Evolutionary conservation across 2,329 filamentous ascomycete genomes (phyloP).

Genomic region (Colletotrichum cereale): DNA sequence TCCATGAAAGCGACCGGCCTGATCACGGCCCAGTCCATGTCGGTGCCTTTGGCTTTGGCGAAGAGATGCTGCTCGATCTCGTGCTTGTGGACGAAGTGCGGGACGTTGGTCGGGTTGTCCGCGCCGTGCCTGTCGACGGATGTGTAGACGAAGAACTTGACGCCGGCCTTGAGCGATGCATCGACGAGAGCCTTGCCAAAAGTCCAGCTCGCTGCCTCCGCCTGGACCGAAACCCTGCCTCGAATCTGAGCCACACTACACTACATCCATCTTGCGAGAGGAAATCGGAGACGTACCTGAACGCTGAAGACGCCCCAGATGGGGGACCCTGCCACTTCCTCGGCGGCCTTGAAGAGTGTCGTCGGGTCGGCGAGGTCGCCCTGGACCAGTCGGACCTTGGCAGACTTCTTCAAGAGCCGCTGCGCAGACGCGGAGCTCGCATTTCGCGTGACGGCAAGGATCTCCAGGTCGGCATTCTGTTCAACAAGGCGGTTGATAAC

Average conservation of each 20-base stretch:
- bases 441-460: conserved; percentile 73
- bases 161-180: conserved; percentile 64
- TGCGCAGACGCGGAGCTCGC: conserved; percentile 62
- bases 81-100: conserved; percentile 72
- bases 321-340: conserved; percentile 42
- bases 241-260: neutral
- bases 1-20: conserved; percentile 58
- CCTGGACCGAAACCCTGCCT: conserved; percentile 46
- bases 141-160: conserved; percentile 71
- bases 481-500: conserved; percentile 49
- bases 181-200: conserved; percentile 72
- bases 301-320: conserved; percentile 74
- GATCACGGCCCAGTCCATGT: conserved; percentile 53
- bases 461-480: conserved; percentile 55
- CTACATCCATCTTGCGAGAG: no score
- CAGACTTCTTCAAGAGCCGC: conserved; percentile 57
- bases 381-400: conserved; percentile 66
- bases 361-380: conserved; percentile 67
- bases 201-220: conserved; percentile 58
- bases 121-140: conserved; percentile 72
- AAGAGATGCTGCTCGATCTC: conserved; percentile 71
- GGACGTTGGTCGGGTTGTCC: conserved; percentile 65
- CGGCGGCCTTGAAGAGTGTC: conserved; percentile 61
- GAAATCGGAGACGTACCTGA: conserved; percentile 54
- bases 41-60: conserved; percentile 49